Conservation (phyloP, 2,329 filamentous ascomycete genomes). For the Penicillium sp. region DNA sequence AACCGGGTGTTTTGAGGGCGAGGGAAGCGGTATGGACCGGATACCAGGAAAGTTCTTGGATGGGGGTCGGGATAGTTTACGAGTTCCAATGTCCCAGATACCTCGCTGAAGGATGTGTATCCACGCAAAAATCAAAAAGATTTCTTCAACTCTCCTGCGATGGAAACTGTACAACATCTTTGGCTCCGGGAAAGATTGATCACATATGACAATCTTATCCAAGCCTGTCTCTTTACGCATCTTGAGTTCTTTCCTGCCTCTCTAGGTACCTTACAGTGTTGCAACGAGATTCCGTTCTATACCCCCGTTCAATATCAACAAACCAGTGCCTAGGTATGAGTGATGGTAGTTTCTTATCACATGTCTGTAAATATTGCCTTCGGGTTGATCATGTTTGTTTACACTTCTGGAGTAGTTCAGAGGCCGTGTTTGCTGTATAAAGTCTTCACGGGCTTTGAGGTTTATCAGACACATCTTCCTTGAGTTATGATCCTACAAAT, state of each 20-base stretch:
- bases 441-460: no score
- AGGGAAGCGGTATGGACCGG: conserved; percentile 42
- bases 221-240: conserved; percentile 17
- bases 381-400: no score
- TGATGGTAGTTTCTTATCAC: not conserved
- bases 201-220: conserved; percentile 16
- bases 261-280: conserved; percentile 1
- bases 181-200: conserved; percentile 10
- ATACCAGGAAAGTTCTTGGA: conserved; percentile 39
- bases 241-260: conserved; percentile 13
- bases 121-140: conserved; percentile 43
- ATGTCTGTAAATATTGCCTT: not conserved
- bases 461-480: no score
- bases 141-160: conserved; percentile 36
- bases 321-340: not conserved
- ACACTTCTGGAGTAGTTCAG: no score
- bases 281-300: not conserved
- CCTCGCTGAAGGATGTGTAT: conserved; percentile 44
- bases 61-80: conserved; percentile 42
- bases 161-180: conserved; percentile 30
- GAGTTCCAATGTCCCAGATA: conserved; percentile 44
- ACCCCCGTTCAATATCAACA: not conserved
- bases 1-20: conserved; percentile 36
- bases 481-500: no score
- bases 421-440: no score